Evolutionary conservation across 345 rosid genomes (phyloP).

Genomic region (Rhodomyrtus tomentosa): DNA sequence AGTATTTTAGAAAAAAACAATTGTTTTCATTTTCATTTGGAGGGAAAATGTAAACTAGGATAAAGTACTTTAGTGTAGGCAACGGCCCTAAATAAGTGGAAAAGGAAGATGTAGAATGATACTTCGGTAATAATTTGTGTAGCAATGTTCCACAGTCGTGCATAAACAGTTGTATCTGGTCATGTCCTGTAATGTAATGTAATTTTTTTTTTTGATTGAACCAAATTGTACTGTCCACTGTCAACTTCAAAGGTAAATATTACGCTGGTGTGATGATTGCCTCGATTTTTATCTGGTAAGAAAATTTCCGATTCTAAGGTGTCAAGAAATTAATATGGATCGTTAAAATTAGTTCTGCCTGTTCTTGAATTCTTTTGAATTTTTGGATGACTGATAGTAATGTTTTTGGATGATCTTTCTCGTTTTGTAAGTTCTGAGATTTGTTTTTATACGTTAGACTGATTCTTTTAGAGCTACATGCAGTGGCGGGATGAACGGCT

Average conservation of each 20-base stretch:
- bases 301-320: neutral
- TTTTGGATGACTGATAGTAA: neutral
- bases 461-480: constrained; percentile 31
- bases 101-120: neutral
- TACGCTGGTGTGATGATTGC: neutral
- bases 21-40: neutral
- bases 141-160: neutral
- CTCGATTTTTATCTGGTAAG: neutral
- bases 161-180: neutral
- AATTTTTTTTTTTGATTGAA: neutral
- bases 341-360: neutral
- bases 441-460: constrained; percentile 15
- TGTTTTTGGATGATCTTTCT: neutral
- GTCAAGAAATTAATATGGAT: neutral
- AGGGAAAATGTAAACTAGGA: neutral
- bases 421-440: neutral
- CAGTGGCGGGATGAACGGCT: constrained; percentile 98
- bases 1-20: neutral
- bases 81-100: neutral
- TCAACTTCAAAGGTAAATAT: neutral
- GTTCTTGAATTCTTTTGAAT: neutral
- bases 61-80: neutral
- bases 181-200: neutral
- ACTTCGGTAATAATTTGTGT: neutral
- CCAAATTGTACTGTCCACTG: neutral